Conservation (phyloP, 73 alveolate species). For the Urostyla sp. region DNA sequence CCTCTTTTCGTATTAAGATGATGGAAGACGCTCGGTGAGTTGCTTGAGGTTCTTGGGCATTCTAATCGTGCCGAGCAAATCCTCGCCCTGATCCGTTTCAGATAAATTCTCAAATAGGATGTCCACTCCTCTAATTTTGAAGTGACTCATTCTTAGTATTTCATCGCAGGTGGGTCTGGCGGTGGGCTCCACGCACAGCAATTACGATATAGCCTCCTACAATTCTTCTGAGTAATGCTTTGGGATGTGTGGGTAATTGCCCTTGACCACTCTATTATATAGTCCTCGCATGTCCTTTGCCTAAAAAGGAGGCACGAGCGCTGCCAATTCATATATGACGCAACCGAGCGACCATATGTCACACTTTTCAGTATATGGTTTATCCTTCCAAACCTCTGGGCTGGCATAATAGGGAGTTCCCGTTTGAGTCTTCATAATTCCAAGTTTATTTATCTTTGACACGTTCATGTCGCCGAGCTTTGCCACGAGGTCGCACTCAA, state of each 20-base stretch:
- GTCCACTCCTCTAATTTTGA: slow-evolving; percentile 18
- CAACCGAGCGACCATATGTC: slow-evolving; percentile 95
- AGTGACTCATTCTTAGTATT: slow-evolving; percentile 49
- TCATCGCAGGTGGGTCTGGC: slow-evolving; percentile 82
- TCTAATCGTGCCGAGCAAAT: slow-evolving; percentile 71
- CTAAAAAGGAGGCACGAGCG: slow-evolving; percentile 90
- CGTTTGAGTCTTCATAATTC: slow-evolving; percentile 85
- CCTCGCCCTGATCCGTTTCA: neutral
- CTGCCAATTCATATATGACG: slow-evolving; percentile 85
- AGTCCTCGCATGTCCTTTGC: slow-evolving; percentile 88
- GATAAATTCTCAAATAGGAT: neutral
- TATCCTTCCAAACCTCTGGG: slow-evolving; percentile 91
- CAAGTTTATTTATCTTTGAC: slow-evolving; percentile 79
- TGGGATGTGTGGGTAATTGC: slow-evolving; percentile 77
- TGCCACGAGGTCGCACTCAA: slow-evolving; percentile 73
- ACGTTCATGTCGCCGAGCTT: slow-evolving; percentile 94
- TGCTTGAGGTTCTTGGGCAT: slow-evolving; percentile 70
- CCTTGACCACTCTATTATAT: slow-evolving; percentile 86
- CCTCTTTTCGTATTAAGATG: slow-evolving; percentile 34
- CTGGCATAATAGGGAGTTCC: slow-evolving; percentile 93
- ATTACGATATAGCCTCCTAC: slow-evolving; percentile 58
- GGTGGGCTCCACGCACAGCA: slow-evolving; percentile 79
- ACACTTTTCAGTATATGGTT: slow-evolving; percentile 89
- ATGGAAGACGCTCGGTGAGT: slow-evolving; percentile 68
- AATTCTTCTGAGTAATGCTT: slow-evolving; percentile 72